Base-by-base conservation (phyloP, 352 stramenopile genomes). In the Pythium oligandrum region DNA sequence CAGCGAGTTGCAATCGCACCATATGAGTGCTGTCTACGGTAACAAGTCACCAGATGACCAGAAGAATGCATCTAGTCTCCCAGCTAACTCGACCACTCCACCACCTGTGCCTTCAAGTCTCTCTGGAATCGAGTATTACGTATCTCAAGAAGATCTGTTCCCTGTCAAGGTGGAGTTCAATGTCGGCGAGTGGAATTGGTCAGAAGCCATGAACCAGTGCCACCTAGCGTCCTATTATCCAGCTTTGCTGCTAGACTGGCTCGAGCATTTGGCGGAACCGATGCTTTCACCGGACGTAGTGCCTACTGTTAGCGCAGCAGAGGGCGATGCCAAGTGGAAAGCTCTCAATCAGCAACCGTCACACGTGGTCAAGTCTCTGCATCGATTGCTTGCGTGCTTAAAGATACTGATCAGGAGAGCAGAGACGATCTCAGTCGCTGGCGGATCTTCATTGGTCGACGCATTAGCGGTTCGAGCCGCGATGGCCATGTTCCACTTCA, bases 81-180 rank as follows among this genome's bases (percentile, higher is more conserved):
- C 53, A 42, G 53, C 37, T 2, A 37, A 33, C 37, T 32, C n/a
- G 45, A 34, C 49, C 4, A 17, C 57, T 10, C 54, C 68, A 32
- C 61, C 64, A 2, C 68, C 57, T 1, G 64, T 71, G 6, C 68
- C 68, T 7, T 61, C 65, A 7, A 45, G 39, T 4, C 47, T 67
- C 9, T 48, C 38, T 30, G 49, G n/a, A n/a, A 47, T 40, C 6
- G 32, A 39, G 9, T 44, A 58, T 53, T 44, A 53, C 43, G 56
- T 77, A 51, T 52, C 63, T 0, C 56, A 65, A 6, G 67, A 86
- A 31, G 77, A 86, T 11, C 54, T 79, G 1, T 90, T 81, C 34
- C 70, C 80, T 0, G 67, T 90, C 55, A 91, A 93, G 54, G 65
- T 90, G 1, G 71, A 70, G 40, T 86, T 91, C 47, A 91, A 93